Conservation (phyloP, 306 rosid species). For the Geum urbanum region DNA sequence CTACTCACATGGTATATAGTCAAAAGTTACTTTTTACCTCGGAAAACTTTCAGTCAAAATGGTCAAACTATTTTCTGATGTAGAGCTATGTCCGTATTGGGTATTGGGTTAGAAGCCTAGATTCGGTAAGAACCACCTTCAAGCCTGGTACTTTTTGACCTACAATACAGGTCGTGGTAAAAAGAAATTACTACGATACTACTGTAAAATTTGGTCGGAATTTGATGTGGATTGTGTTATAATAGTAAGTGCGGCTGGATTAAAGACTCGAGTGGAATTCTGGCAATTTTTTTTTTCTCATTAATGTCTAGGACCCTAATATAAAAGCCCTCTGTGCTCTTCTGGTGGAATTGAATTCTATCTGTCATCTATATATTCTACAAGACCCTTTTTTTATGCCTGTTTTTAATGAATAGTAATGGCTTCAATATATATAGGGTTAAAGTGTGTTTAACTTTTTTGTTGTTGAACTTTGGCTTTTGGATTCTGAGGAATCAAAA, state of each 20-base stretch:
- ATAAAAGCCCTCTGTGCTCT: neutral
- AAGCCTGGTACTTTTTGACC: neutral
- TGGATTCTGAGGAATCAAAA: conserved; percentile 40
- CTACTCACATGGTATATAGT: neutral
- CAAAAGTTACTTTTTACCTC: neutral
- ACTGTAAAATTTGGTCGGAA: neutral
- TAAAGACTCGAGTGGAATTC: neutral
- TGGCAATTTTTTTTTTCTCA: neutral
- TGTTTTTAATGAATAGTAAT: neutral
- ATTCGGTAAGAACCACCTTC: conserved; percentile 9
- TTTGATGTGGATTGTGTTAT: neutral
- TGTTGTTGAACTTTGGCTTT: conserved; percentile 14
- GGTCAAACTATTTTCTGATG: conserved; percentile 6
- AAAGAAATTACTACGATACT: neutral
- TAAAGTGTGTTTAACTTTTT: conserved; percentile 7
- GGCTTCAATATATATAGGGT: neutral
- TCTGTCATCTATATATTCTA: neutral
- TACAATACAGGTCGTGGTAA: neutral
- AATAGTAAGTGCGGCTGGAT: too few relatives aligned
- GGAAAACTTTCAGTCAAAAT: neutral
- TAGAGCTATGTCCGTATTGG: neutral
- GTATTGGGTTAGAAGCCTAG: neutral
- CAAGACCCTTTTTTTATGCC: neutral
- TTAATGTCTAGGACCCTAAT: neutral
- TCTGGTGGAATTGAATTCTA: conserved; percentile 7